Evolutionary conservation across 2,329 filamentous ascomycete genomes (phyloP).

Genomic region (Tolypocladium guangdongense): DNA sequence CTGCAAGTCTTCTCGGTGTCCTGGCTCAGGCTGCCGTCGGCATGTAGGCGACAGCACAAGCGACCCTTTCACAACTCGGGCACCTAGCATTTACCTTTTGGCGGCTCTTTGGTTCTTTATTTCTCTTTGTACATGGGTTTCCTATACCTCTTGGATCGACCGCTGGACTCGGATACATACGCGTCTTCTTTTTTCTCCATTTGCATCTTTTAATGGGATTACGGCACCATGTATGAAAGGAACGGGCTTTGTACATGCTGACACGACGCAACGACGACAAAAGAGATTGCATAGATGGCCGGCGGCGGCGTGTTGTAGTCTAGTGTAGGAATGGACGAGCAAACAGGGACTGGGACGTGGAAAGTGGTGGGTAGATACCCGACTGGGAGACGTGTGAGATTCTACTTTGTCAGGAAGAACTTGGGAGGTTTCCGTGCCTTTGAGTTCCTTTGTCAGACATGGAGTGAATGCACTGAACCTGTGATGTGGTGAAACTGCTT

Average conservation of each 20-base stretch:
- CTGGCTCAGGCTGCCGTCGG: conserved; percentile 43
- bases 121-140: not conserved
- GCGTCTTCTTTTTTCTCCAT: not conserved
- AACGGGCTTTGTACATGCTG: not conserved
- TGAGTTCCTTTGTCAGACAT: too few species aligned
- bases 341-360: not conserved
- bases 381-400: not conserved
- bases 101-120: not conserved
- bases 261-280: not conserved
- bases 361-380: not conserved
- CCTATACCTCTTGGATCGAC: not conserved
- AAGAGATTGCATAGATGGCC: not conserved
- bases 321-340: not conserved
- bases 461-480: not conserved
- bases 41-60: conserved; percentile 5
- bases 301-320: not conserved
- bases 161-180: not conserved
- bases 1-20: conserved; percentile 46
- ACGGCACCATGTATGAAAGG: too few species aligned
- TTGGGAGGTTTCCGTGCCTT: not conserved
- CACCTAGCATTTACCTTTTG: not conserved
- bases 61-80: not conserved
- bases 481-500: not conserved
- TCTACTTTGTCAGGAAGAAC: too few species aligned
- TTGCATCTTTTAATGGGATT: not conserved